A percentile compares a stretch with the other conserved stretches of the same genome.
phyloP scores from a whole-genome alignment of 2,329 filamentous ascomycete genomes.

The Fusarium hostae region DNA sequence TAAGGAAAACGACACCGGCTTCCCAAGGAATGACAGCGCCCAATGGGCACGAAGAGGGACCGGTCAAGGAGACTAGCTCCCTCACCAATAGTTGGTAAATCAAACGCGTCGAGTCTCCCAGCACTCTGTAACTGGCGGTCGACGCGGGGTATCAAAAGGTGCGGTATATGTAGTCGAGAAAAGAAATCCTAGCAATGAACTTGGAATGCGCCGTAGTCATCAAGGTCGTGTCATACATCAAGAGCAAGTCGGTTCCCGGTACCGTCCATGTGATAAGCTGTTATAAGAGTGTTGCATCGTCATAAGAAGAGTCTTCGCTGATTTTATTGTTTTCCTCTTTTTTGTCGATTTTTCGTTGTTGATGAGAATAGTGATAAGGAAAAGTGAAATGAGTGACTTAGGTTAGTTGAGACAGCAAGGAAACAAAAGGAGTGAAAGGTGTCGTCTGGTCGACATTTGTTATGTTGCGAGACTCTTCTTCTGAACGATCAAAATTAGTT shows the following conservation, averaged over 20 bases:
- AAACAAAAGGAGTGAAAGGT: slow-evolving; percentile 41
- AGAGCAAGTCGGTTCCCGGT: slow-evolving; percentile 17
- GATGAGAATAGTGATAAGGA: slow-evolving; percentile 39
- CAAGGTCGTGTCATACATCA: slow-evolving; percentile 44
- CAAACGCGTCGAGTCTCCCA: slow-evolving; percentile 33
- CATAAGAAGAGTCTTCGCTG: slow-evolving; percentile 38
- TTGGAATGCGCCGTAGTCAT: slow-evolving; percentile 40
- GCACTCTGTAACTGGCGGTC: slow-evolving; percentile 39
- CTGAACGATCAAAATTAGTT: slow-evolving; percentile 29
- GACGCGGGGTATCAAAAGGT: slow-evolving; percentile 47
- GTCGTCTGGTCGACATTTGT: slow-evolving; percentile 19
- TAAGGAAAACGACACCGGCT: slow-evolving; percentile 26
- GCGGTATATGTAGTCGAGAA: slow-evolving; percentile 47
- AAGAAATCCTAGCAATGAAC: slow-evolving; percentile 42
- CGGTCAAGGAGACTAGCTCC: slow-evolving; percentile 30
- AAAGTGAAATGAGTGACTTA: slow-evolving; percentile 50
- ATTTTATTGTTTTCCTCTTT: slow-evolving; percentile 38
- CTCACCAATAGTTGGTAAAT: slow-evolving; percentile 38
- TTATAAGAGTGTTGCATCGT: slow-evolving; percentile 5
- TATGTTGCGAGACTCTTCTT: slow-evolving; percentile 39
- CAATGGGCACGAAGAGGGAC: slow-evolving; percentile 25
- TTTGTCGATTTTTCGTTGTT: slow-evolving; percentile 27
- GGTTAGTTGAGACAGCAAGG: slow-evolving; percentile 42
- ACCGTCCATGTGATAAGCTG: slow-evolving; percentile 1
- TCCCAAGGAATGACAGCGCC: slow-evolving; percentile 36